These are phyloP conservation scores for Cladophialophora yegresii DNA, from an alignment of 2,329 filamentous ascomycete genomes.

Conservation along the genomic window DNA sequence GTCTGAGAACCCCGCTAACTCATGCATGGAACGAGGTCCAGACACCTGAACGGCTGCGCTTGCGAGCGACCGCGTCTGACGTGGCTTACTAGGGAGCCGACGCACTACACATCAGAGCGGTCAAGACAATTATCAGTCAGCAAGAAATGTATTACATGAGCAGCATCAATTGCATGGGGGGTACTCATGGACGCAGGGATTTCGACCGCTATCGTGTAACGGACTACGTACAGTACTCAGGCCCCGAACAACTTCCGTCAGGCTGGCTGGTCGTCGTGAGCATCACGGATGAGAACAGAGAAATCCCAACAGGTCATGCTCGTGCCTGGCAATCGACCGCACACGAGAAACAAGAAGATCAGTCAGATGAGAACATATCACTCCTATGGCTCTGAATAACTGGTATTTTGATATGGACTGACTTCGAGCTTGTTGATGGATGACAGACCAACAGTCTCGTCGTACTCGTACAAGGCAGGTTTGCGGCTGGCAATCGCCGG, in stretches of 20 bases:
- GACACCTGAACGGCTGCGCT: slow-evolving; percentile 13
- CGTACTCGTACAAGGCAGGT: not conserved
- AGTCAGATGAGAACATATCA: not conserved
- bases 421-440: not conserved
- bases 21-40: slow-evolving; percentile 21
- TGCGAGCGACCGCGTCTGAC: slow-evolving; percentile 6
- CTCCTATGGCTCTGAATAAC: not conserved
- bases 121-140: slow-evolving; percentile 28
- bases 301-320: not conserved
- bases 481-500: not conserved
- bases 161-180: slow-evolving; percentile 3
- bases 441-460: not conserved
- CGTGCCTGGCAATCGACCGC: not conserved
- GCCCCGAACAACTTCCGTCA: not conserved
- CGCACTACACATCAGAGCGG: not conserved
- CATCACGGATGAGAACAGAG: not conserved
- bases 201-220: not conserved
- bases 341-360: not conserved
- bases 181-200: not conserved
- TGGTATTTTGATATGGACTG: not conserved
- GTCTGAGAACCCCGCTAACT: not conserved
- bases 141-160: slow-evolving; percentile 31
- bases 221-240: not conserved
- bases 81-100: slow-evolving; percentile 8
- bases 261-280: not conserved